A percentile compares a stretch with the other conserved stretches of the same genome.
Evolutionary conservation across 495 filamentous ascomycete genomes (phyloP).

Genomic region (Xylaria cubensis): DNA sequence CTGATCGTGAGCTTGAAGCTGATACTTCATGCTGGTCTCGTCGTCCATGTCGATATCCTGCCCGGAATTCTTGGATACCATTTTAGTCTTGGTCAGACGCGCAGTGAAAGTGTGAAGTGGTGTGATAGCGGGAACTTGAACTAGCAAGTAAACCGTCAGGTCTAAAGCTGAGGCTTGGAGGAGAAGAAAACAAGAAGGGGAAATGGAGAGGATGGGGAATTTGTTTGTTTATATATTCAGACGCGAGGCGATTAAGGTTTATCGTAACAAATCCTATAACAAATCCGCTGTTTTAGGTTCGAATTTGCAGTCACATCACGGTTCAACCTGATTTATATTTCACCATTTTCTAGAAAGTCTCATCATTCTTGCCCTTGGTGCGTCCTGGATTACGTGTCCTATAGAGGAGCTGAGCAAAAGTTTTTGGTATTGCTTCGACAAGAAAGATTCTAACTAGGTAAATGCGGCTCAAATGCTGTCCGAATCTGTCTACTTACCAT

Average conservation of each 20-base stretch:
- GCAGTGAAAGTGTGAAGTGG: slow-evolving; percentile 25
- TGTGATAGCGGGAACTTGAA: slow-evolving; percentile 24
- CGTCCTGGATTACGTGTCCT: no score
- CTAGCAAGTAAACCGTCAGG: slow-evolving; percentile 24
- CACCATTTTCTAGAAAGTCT: slow-evolving; percentile 24
- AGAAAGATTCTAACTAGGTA: neutral
- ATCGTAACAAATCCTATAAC: slow-evolving; percentile 19
- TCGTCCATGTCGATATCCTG: slow-evolving; percentile 18
- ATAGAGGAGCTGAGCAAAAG: neutral
- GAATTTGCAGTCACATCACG: slow-evolving; percentile 21
- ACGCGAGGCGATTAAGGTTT: slow-evolving; percentile 23
- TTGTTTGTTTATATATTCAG: slow-evolving; percentile 19
- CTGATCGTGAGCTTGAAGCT: slow-evolving; percentile 27
- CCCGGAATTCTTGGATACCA: slow-evolving; percentile 23
- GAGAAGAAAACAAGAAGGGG: slow-evolving; percentile 25
- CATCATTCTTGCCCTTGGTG: neutral
- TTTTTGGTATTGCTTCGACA: neutral
- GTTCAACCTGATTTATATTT: slow-evolving; percentile 25
- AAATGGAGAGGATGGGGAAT: slow-evolving; percentile 24
- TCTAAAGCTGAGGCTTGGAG: slow-evolving; percentile 24
- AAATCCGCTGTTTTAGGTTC: slow-evolving; percentile 19
- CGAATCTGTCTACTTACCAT: neutral
- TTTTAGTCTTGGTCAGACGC: slow-evolving; percentile 25
- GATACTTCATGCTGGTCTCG: slow-evolving; percentile 26
- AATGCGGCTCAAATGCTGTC: neutral